Conservation (phyloP, 768 basidiomycete species). For the Leucogyrophana mollusca region DNA sequence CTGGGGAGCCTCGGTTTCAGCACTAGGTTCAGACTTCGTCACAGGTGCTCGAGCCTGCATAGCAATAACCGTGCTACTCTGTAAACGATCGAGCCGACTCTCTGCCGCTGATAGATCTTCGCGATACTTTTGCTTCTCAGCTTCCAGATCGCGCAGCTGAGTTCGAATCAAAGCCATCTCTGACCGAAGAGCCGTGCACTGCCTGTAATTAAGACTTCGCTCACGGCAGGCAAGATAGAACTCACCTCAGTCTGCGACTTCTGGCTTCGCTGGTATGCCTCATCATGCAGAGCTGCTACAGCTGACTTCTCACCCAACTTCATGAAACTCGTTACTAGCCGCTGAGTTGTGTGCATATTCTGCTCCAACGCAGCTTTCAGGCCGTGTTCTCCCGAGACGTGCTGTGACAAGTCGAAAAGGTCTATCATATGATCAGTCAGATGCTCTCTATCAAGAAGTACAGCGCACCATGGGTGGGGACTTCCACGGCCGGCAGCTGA, state of each 20-base stretch:
- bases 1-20: constrained; percentile 43
- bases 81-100: constrained; percentile 59
- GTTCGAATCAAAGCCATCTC: constrained; percentile 51
- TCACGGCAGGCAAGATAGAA: background rate
- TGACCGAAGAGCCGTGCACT: constrained; percentile 61
- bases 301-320: constrained; percentile 38
- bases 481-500: constrained; percentile 40
- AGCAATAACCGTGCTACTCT: constrained; percentile 51
- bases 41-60: constrained; percentile 39
- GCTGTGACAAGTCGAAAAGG: constrained; percentile 31
- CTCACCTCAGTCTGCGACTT: constrained; percentile 61
- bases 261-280: constrained; percentile 47
- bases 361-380: constrained; percentile 47
- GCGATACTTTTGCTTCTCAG: constrained; percentile 47
- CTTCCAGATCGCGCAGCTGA: constrained; percentile 49
- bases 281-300: constrained; percentile 33
- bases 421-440: constrained; percentile 13
- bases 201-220: constrained; percentile 6
- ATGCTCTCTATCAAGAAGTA: background rate
- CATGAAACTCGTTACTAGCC: constrained; percentile 58
- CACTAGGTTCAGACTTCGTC: constrained; percentile 27
- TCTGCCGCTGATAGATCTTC: constrained; percentile 55
- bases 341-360: constrained; percentile 56
- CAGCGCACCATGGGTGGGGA: constrained; percentile 41
- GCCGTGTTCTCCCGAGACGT: constrained; percentile 26